These are phyloP conservation scores for Trifolium fragiferum DNA, from an alignment of 306 rosid species.

Conservation along the genomic window DNA sequence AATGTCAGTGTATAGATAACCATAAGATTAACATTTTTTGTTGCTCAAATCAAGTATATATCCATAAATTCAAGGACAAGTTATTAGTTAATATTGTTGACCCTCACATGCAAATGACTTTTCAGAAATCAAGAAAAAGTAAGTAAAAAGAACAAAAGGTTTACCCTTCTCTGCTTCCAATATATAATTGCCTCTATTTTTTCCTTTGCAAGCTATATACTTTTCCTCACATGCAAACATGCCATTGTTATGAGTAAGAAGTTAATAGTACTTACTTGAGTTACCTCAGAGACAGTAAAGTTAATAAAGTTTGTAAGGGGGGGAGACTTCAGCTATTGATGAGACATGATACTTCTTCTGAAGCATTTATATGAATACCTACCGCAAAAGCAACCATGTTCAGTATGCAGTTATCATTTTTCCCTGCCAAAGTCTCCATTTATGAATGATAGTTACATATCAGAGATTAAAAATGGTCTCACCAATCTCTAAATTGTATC, in stretches of 20 bases:
- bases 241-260: slow-evolving; percentile 9
- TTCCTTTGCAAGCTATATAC: slow-evolving; percentile 38
- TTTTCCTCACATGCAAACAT: slow-evolving; percentile 42
- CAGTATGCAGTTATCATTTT: slow-evolving; percentile 2
- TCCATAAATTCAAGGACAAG: slow-evolving; percentile 1
- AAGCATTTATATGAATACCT: slow-evolving; percentile 28
- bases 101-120: slow-evolving; percentile 33
- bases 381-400: slow-evolving; percentile 17
- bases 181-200: slow-evolving; percentile 24
- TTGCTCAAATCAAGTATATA: neutral
- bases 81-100: slow-evolving; percentile 21
- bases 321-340: slow-evolving; percentile 30
- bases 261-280: neutral
- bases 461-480: too few relatives aligned
- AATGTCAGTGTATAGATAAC: slow-evolving; percentile 36
- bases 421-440: neutral
- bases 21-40: neutral
- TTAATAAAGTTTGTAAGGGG: slow-evolving; percentile 11
- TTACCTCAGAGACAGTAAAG: slow-evolving; percentile 14
- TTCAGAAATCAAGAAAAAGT: slow-evolving; percentile 32
- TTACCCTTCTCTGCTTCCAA: slow-evolving; percentile 34
- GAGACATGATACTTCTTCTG: neutral
- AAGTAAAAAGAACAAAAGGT: neutral
- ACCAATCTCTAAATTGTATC: too few relatives aligned
- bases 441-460: too few relatives aligned